Base-by-base conservation (phyloP, 202 grass and related monocot genomes). In the Panicum hallii region DNA sequence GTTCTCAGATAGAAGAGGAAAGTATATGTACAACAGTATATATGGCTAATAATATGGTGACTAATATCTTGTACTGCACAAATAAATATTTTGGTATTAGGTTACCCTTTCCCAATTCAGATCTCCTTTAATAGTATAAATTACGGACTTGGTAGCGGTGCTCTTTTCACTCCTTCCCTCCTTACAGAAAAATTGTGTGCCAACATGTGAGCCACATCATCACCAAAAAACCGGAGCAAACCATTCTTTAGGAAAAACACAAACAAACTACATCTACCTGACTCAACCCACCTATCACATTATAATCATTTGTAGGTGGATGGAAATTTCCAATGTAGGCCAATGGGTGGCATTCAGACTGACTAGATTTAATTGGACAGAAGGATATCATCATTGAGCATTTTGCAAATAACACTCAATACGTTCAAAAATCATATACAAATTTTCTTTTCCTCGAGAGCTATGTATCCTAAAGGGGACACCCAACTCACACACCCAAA, bases 181-280 rank as follows among this genome's bases (percentile, higher is more conserved):
- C 32, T 32, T 32, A 8, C 64, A 44, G 16, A 40, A 11, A 79
- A 52, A 42, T 41, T 26, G 22, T 3, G 3, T 68, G 49, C 8
- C 36, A 55, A 43, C 79, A 70, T 57, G 47, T 68, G 48, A 6
- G n/a, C 2, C 64, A 17, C 4, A 56, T 17, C 47, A 22, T 69
- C 74, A 43, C 49, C 43, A 28, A 69, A 68, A 68, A 42, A 53
- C 19, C 4, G 34, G 63, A 80, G 20, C 30, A 53, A 53, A 67
- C 19, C 1, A 19, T 64, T 66, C 17, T 67, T 14, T 20, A 40
- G 61, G 11, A 49, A 22, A 67, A 76, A 2, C 10, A 23, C 42
- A 61, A 16, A 26, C 72, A 15, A 57, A 44, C 53, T 43, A 76
- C 53, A 76, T 75, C 38, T 42, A 75, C 52, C 52, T 58, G 53